Evolutionary conservation across 352 stramenopile species (phyloP).

Genomic region (Phytophthora pini): DNA sequence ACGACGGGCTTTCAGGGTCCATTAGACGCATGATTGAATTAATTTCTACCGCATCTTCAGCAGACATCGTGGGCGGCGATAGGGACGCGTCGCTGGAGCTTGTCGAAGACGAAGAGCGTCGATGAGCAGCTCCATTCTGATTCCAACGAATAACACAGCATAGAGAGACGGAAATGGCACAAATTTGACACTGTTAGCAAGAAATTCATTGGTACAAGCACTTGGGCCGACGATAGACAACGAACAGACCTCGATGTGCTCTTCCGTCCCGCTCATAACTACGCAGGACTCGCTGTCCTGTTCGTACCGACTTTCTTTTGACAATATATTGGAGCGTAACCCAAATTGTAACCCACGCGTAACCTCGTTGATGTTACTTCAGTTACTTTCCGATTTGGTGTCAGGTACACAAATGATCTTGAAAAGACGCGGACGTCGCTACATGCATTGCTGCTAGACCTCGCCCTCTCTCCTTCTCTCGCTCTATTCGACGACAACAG

Average conservation of each 20-base stretch:
- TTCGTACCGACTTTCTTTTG: slow-evolving; percentile 16
- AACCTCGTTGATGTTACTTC: neutral
- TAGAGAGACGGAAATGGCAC: slow-evolving; percentile 1
- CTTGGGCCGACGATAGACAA: neutral
- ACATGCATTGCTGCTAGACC: too few relatives aligned
- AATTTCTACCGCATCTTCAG: slow-evolving; percentile 25
- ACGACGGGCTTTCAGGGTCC: slow-evolving; percentile 49
- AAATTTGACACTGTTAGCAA: slow-evolving; percentile 2
- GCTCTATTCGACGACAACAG: neutral
- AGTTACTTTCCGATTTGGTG: neutral
- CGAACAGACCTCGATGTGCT: slow-evolving; percentile 15
- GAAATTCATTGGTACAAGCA: neutral
- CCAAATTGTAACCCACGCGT: slow-evolving; percentile 3
- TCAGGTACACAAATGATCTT: slow-evolving; percentile 24
- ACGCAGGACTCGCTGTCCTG: neutral
- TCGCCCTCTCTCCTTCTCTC: neutral
- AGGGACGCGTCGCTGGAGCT: slow-evolving; percentile 21
- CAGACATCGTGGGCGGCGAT: slow-evolving; percentile 18
- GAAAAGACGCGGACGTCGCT: slow-evolving; percentile 22
- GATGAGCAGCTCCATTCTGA: slow-evolving; percentile 7
- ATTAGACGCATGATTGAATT: slow-evolving; percentile 53
- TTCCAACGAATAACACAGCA: neutral
- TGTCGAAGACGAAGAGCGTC: slow-evolving; percentile 18
- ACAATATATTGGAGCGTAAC: slow-evolving; percentile 4
- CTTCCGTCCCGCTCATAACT: slow-evolving; percentile 31